phyloP scores from a whole-genome alignment of 352 stramenopile genomes.

The Halophytophthora polymorphica region DNA sequence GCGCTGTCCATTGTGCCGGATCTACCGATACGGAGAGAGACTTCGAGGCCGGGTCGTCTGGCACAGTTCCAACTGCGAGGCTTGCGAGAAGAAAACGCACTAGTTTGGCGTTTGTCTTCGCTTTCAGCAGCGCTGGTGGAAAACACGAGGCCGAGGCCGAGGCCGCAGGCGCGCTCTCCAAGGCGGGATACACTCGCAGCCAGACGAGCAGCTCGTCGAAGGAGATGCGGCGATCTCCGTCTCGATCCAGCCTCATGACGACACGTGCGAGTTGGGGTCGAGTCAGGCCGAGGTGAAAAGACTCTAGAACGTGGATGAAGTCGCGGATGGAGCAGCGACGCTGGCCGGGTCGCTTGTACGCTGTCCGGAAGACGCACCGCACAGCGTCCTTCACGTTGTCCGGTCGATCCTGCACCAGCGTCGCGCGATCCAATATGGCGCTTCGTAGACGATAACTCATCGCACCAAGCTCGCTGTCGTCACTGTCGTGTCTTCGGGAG shows the following conservation, averaged over 20 bases:
- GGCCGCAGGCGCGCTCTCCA: no score
- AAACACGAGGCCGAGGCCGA: background rate
- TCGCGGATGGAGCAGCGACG: conserved; percentile 22
- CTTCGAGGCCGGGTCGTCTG: background rate
- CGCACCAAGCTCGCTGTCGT: conserved; percentile 42
- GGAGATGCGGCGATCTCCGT: conserved; percentile 53
- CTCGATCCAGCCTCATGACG: conserved; percentile 47
- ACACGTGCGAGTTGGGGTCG: conserved; percentile 49
- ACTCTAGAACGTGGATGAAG: conserved; percentile 39
- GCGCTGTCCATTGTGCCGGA: conserved; percentile 8
- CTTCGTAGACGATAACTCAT: conserved; percentile 45
- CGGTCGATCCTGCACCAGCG: conserved; percentile 25
- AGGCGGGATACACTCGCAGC: conserved; percentile 34
- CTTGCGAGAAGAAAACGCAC: conserved; percentile 22
- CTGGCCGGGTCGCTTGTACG: conserved; percentile 30
- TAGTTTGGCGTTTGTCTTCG: conserved; percentile 12
- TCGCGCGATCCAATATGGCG: conserved; percentile 38
- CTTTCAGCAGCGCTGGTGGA: conserved; percentile 7
- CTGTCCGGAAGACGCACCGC: conserved; percentile 44
- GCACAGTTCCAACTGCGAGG: background rate
- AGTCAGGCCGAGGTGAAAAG: conserved; percentile 41
- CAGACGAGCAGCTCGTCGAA: conserved; percentile 70
- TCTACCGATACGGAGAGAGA: background rate
- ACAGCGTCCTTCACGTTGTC: conserved; percentile 53
- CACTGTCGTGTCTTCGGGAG: conserved; percentile 5